Percentiles rank a stretch among this genome's conserved stretches.
phyloP scores from a whole-genome alignment of 2,329 filamentous ascomycete species.

The Metarhizium robertsii region DNA sequence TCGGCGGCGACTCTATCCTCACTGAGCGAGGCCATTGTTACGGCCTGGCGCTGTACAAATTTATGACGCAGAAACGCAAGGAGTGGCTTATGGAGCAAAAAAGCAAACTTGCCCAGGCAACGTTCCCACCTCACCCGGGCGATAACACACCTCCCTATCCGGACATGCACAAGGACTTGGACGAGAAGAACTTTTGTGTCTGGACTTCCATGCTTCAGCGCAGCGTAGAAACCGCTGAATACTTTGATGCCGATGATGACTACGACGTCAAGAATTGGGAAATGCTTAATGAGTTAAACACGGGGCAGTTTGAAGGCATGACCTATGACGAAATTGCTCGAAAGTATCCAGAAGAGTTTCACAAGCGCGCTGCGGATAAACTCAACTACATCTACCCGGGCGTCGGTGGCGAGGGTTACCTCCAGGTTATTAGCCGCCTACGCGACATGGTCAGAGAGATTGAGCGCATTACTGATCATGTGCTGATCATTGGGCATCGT shows the following conservation, averaged over 20 bases:
- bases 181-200: constrained; percentile 88
- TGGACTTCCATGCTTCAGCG: constrained; percentile 97
- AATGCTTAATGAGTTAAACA: constrained; percentile 94
- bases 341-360: constrained; percentile 74
- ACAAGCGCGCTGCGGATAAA: constrained; percentile 73
- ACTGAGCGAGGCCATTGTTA: constrained; percentile 75
- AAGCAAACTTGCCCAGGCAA: constrained; percentile 63
- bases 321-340: constrained; percentile 84
- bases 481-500: constrained; percentile 85
- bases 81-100: constrained; percentile 79
- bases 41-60: constrained; percentile 67
- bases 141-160: constrained; percentile 94
- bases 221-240: constrained; percentile 76
- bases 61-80: constrained; percentile 71
- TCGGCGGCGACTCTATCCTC: constrained; percentile 82
- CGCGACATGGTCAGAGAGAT: constrained; percentile 94
- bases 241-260: constrained; percentile 84
- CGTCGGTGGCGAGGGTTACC: constrained; percentile 88
- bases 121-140: constrained; percentile 83
- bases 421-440: constrained; percentile 92
- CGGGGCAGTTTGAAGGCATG: constrained; percentile 86
- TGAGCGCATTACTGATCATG: constrained; percentile 93
- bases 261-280: constrained; percentile 97
- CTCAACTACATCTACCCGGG: constrained; percentile 95
- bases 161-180: constrained; percentile 59